Conservation (phyloP, 495 filamentous ascomycete genomes). For the Amphirosellinia nigrospora region DNA sequence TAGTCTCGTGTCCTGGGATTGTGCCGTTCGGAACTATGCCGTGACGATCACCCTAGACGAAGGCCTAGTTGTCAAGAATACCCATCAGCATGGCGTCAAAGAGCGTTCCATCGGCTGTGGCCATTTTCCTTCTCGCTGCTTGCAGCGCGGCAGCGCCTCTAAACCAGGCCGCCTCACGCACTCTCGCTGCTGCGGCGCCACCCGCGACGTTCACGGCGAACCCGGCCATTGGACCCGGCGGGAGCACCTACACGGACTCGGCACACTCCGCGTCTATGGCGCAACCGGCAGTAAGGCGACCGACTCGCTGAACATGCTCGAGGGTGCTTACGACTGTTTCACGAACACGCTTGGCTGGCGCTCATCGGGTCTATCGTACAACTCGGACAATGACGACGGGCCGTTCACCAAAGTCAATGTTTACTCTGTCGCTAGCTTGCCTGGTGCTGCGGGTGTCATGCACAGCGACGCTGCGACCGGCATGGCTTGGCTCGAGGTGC, state of each 20-base stretch:
- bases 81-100: conserved; percentile 16
- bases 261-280: conserved; percentile 47
- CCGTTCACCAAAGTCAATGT: conserved; percentile 47
- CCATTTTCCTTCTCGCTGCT: neutral
- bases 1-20: neutral
- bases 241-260: conserved; percentile 41
- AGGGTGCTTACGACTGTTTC: conserved; percentile 47
- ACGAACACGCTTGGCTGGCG: conserved; percentile 44
- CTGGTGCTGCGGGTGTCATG: conserved; percentile 43
- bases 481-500: conserved; percentile 43
- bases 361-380: conserved; percentile 42
- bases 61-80: neutral
- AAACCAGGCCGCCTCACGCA: neutral
- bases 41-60: neutral
- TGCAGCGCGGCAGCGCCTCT: neutral
- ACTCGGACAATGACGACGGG: conserved; percentile 33
- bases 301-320: conserved; percentile 38
- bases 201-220: conserved; percentile 41
- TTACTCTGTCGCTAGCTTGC: conserved; percentile 40
- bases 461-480: conserved; percentile 38
- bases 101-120: conserved; percentile 3
- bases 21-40: neutral
- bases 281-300: conserved; percentile 32
- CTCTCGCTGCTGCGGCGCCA: conserved; percentile 25
- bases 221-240: conserved; percentile 38